Base-by-base conservation (phyloP, 2,329 filamentous ascomycete genomes). In the Calcarisporium arbuscula region DNA sequence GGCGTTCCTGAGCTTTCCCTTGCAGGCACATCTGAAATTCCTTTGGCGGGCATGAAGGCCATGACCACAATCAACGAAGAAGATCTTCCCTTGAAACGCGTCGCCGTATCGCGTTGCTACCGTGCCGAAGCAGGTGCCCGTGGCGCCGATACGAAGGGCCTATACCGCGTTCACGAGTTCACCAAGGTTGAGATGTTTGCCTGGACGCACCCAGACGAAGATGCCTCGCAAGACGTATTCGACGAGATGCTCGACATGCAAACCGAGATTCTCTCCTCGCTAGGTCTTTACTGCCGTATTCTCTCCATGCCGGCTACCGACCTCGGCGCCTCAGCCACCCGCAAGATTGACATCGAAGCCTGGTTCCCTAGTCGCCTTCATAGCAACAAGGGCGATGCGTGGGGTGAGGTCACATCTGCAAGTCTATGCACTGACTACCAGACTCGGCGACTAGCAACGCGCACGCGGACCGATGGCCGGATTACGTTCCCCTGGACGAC, bases 131-230 rank as follows among this genome's bases (percentile, higher is more conserved):
- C 92, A 0, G 92, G 92, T 20, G 85, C 88, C 1, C 74, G 90
- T 25, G 92, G 92, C 19, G 80, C 83, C 17, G 86, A 92, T 48
- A 95, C 89, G 2, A 95, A 95, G 62, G 92, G 92, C 5, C 67
- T 98, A 2, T 98, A 96, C 62, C 82, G 92, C 19, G 92, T 98
- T 4, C 92, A 98, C 61, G 92, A 98, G 61, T 98, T 98, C 62
- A 95, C 88, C 19, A 98, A 98, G 58, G 90, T 98, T 0, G 92
- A 98, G 61, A 80, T 98, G 70, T 96, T 98, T 56, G 88, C 84
- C 1, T 98, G 92, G 92, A 83, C 86, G 5, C 50, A 71, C 19
- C 77, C 85, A 2, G 69, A 77, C 34, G 38, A 50, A 3, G 54
- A 52, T 20, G 53, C 58, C 26, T 65, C 77, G 0, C 64, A 71